These are phyloP conservation scores for Amauroascus niger DNA, from an alignment of 2,329 filamentous ascomycete genomes.

Conservation along the genomic window DNA sequence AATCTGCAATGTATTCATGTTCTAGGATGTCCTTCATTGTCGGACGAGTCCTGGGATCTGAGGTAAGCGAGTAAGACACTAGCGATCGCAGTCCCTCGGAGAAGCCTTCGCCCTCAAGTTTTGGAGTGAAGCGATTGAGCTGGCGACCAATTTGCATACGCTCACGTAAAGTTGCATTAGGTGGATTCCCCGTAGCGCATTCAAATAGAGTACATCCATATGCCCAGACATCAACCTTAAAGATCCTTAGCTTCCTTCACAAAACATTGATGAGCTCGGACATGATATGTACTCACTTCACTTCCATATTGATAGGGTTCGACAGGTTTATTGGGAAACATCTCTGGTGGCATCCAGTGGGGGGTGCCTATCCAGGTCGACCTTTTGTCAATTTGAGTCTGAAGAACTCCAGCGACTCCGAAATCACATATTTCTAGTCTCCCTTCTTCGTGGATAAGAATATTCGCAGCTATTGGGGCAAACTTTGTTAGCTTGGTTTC, in stretches of 20 bases:
- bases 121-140: conserved; percentile 35
- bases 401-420: conserved; percentile 54
- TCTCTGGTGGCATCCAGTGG: conserved; percentile 58
- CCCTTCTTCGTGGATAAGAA: conserved; percentile 55
- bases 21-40: conserved; percentile 39
- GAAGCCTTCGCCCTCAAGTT: conserved; percentile 36
- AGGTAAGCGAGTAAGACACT: conserved; percentile 37
- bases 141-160: conserved; percentile 40
- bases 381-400: conserved; percentile 51
- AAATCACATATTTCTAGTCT: conserved; percentile 56
- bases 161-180: conserved; percentile 40
- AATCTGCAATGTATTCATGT: conserved; percentile 38
- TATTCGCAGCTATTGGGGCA: conserved; percentile 46
- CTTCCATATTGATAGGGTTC: conserved; percentile 40
- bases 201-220: conserved; percentile 44
- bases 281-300: conserved; percentile 29
- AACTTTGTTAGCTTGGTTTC: conserved; percentile 2
- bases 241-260: background rate
- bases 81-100: conserved; percentile 39
- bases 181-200: conserved; percentile 42
- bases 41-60: conserved; percentile 38
- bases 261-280: background rate
- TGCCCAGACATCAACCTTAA: conserved; percentile 43
- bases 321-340: conserved; percentile 35
- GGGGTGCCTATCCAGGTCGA: conserved; percentile 57